Base-by-base conservation (phyloP, 2,329 filamentous ascomycete genomes). In the Botrytis aclada region DNA sequence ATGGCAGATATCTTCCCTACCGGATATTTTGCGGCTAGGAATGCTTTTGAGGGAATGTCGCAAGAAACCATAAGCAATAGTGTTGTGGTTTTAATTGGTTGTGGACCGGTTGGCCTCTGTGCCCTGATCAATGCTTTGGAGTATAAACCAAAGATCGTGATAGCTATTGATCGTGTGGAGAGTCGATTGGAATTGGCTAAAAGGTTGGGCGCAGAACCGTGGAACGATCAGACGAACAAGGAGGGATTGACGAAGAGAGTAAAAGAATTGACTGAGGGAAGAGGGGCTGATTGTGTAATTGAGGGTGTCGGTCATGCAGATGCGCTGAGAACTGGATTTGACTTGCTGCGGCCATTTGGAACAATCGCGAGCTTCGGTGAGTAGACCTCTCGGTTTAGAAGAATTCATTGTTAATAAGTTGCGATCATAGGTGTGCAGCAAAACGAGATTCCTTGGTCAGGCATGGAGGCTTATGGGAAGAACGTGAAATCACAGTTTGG, bases 1-100 rank as follows among this genome's bases (percentile, higher is more conserved):
- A 97, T 97, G 94, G 94, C 93, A 25, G 94, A 97, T 80, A 97
- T 97, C 78, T 97, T 96, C 82, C 94, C 94, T 1, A 93, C 91
- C 0, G 93, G 95, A 12, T 97, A 89, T 83, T 97, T 95, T 78
- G 94, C 93, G 10, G 93, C 93, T 7, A 86, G 87, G 73, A 96
- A 94, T 79, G 95, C 90, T 10, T 91, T 97, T 81, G 88, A 88
- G 8, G 77, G 73, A 83, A 90, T 79, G 85, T 91, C 56, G 61
- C 37, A 75, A 61, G 86, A 89, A 74, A 85, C 90, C 72, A 87
- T 91, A 69, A 82, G 85, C 29, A 88, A 93, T 64, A 88, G 90
- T 74, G 93, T 91, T 0, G 90, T 94, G 0, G 92, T 97, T 1
- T 84, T 97, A 32, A 88, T 97, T 74, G 95, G 95, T 8, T 97